Base-by-base conservation (phyloP, 192 early-diverging fungal genomes). In the Gamsiella multidivaricata region DNA sequence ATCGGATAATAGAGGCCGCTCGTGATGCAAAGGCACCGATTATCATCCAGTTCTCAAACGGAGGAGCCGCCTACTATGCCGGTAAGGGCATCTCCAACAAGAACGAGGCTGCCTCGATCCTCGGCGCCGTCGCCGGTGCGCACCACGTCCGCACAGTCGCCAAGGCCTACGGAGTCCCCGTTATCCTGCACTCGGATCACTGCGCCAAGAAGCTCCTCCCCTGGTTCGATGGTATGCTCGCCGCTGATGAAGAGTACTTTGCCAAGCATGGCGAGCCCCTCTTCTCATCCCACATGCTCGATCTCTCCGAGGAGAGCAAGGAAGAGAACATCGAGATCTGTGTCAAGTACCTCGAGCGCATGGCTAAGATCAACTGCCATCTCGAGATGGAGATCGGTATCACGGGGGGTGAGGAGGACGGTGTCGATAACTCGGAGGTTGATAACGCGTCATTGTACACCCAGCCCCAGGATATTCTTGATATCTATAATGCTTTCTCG, bases 381-480 rank as follows among this genome's bases (percentile, higher is more conserved):
- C 89, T 98, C 63, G 96, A 98, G 88, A 98, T 98, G 94, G 96
- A 98, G 87, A 97, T 98, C 52, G 96, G 96, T 83, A 95, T 97
- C 81, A 97, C 95, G 28, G 96, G 96, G 82, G 96, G 96, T 69
- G 96, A 98, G 86, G 96, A 98, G 84, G 96, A 98, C 81, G 96
- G 96, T 83, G 96, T 98, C 57, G 94, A 97, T 89, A 97, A 98
- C 88, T 90, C 93, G 75, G 83, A 86, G 25, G 95, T 95, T 57
- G 95, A 98, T 81, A 96, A 95, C 79, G 88, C 91, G 58, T 68
- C 91, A n/a, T 88, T 98, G 12, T 98, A 98, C 88, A 96, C 95
- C n/a, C 95, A 96, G 80, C 95, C 96, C 20, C 93, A 96, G 81
- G 96, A 98, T 74, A 93, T 98, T 70, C 94, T 92, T 86, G 95